A percentile compares a stretch with the other conserved stretches of the same genome.
phyloP scores from a whole-genome alignment of 2,329 filamentous ascomycete species.

The Alternaria consortialis region DNA sequence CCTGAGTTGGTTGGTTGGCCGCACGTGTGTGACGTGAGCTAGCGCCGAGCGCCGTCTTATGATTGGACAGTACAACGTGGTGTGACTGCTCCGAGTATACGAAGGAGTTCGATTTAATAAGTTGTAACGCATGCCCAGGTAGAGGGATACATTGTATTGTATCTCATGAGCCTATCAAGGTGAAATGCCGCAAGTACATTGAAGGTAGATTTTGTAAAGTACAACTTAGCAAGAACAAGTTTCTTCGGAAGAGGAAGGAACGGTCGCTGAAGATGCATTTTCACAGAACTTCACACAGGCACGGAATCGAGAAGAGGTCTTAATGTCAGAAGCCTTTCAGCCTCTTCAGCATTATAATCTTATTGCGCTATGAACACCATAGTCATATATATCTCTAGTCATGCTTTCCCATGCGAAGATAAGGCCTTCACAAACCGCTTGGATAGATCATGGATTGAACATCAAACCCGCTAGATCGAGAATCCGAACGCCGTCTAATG shows the following conservation, averaged over 20 bases:
- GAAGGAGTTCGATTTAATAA: background rate
- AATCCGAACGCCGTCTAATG: conserved; percentile 59
- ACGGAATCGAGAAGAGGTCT: background rate
- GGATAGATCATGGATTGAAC: conserved; percentile 11
- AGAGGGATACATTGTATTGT: background rate
- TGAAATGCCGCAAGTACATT: background rate
- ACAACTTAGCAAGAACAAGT: background rate
- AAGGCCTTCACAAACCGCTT: conserved; percentile 7
- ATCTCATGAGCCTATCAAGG: background rate
- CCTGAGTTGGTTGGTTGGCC: background rate
- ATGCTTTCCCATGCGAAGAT: background rate
- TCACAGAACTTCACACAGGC: background rate
- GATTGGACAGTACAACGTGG: conserved; percentile 2
- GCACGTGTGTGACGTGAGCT: conserved; percentile 14
- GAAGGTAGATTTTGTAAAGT: background rate
- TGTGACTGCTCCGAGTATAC: background rate
- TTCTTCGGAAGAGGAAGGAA: background rate
- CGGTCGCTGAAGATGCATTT: background rate
- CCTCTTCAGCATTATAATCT: conserved; percentile 18
- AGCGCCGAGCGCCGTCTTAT: conserved; percentile 7
- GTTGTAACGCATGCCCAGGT: background rate
- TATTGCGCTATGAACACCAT: conserved; percentile 11
- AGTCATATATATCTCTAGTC: background rate
- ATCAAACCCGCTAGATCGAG: conserved; percentile 12
- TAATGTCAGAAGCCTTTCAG: background rate